Base-by-base conservation (phyloP, 495 filamentous ascomycete species). In the Penicillium paradoxum region DNA sequence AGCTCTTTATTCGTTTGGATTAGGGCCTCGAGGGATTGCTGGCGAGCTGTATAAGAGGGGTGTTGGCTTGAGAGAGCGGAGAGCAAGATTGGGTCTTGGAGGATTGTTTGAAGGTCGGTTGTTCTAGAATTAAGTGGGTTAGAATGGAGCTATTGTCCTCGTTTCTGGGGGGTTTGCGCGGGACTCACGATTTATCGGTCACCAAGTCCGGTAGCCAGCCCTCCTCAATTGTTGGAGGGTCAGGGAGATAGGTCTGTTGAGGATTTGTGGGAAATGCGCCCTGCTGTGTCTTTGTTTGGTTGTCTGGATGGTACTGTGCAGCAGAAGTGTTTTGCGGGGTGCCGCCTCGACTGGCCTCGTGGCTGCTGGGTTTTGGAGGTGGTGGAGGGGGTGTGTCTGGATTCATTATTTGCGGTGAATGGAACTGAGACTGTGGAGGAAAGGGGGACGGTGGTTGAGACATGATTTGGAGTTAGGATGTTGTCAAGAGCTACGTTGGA, bases 321-420 rank as follows among this genome's bases (percentile, higher is more conserved):
- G 58, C 49, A 27, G 70, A 55, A 45, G 54, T 63, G 52, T 66
- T 66, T 49, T 74, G 74, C 15, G 74, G 84, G 42, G 85, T 90
- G 54, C 80, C 80, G 52, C 84, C 72, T 52, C 85, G 83, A 63
- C 83, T 88, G 27, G 79, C 73, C 54, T 89, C 85, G 55, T 85
- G 85, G 63, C 78, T 83, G 51, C 69, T 78, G 7, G 86, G 86
- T 59, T 90, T 90, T 1, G 87, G 87, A 4, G 87, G 87, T 33
- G 84, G 86, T 8, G 81, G 76, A 1, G 87, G 86, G 8, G 87
- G 85, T 9, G 83, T 75, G 49, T 81, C 78, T 8, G 73, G 65
- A 46, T 75, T 71, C 29, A 73, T 67, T 55, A 69, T 63, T 57
- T 48, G 64, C 27, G 58, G 27, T 15, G 66, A 59, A 33, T 62